Conservation (phyloP, 768 basidiomycete species). For the Zangia roseola region DNA sequence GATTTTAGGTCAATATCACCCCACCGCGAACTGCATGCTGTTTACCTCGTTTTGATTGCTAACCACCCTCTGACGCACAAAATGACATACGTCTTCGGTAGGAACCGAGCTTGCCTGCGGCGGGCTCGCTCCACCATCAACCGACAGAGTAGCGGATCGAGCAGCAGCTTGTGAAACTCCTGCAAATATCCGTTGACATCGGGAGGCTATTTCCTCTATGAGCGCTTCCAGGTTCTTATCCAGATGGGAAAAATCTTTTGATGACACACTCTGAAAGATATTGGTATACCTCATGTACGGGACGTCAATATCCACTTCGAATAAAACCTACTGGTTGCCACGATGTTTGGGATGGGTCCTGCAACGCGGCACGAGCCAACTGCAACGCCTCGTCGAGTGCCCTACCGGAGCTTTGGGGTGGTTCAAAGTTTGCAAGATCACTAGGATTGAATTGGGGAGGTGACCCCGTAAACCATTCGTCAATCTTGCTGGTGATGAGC, state of each 20-base stretch:
- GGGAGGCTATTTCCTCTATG: slow-evolving; percentile 56
- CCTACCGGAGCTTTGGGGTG: slow-evolving; percentile 19
- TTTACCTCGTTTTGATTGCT: slow-evolving; percentile 50
- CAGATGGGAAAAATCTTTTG: slow-evolving; percentile 53
- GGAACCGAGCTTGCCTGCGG: slow-evolving; percentile 32
- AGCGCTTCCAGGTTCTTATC: slow-evolving; percentile 70
- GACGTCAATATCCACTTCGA: slow-evolving; percentile 24
- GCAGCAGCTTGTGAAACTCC: slow-evolving; percentile 61
- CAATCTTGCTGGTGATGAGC: slow-evolving; percentile 64
- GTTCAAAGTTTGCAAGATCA: slow-evolving; percentile 28
- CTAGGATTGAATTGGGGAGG: slow-evolving; percentile 33
- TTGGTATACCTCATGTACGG: slow-evolving; percentile 27
- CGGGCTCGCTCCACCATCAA: slow-evolving; percentile 29
- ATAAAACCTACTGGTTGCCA: slow-evolving; percentile 52
- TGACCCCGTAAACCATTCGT: slow-evolving; percentile 77
- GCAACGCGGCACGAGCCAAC: slow-evolving; percentile 47
- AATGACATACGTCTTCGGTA: slow-evolving; percentile 32
- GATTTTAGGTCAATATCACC: slow-evolving; percentile 28
- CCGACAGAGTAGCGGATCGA: slow-evolving; percentile 51
- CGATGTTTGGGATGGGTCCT: slow-evolving; percentile 44
- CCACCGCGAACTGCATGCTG: slow-evolving; percentile 23
- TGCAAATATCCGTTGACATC: slow-evolving; percentile 61
- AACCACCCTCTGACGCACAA: slow-evolving; percentile 56
- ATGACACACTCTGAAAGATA: slow-evolving; percentile 43
- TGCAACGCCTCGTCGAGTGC: slow-evolving; percentile 40